A percentile compares a stretch with the other conserved stretches of the same genome.
phyloP scores from a whole-genome alignment of 371 early-diverging fungal genomes.

The Syncephalastrum racemosum region DNA sequence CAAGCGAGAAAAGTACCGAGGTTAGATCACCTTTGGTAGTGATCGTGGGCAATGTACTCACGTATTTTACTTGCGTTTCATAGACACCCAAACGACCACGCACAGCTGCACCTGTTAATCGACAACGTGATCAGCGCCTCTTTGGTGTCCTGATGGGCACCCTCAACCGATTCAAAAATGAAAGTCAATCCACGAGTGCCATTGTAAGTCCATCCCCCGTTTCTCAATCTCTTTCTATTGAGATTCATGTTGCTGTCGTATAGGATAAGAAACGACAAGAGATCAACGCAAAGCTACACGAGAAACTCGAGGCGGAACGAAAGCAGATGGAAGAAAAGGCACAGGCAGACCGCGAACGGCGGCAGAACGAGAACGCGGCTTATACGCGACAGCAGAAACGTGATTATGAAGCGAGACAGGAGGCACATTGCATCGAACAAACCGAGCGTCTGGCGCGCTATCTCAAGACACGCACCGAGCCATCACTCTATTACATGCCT shows the following conservation, averaged over 20 bases:
- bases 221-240: neutral
- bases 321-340: slow-evolving; percentile 44
- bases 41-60: neutral
- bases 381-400: slow-evolving; percentile 5
- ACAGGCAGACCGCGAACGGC: slow-evolving; percentile 42
- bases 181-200: slow-evolving; percentile 37
- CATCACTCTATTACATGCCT: slow-evolving; percentile 53
- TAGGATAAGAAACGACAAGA: slow-evolving; percentile 55
- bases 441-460: slow-evolving; percentile 34
- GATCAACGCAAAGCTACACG: slow-evolving; percentile 50
- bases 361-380: slow-evolving; percentile 24
- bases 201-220: slow-evolving; percentile 39
- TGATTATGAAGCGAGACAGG: slow-evolving; percentile 17
- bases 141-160: slow-evolving; percentile 60
- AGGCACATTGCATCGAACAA: slow-evolving; percentile 20
- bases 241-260: neutral
- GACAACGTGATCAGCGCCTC: slow-evolving; percentile 51
- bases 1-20: neutral
- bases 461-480: slow-evolving; percentile 44
- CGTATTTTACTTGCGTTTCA: neutral
- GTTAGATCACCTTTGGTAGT: no score
- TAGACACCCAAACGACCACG: slow-evolving; percentile 32
- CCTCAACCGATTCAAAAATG: slow-evolving; percentile 58
- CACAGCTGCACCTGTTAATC: slow-evolving; percentile 13
- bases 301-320: slow-evolving; percentile 45